Evolutionary conservation across 2,329 filamentous ascomycete species (phyloP).

Genomic region (Ceratocystis huliohia): DNA sequence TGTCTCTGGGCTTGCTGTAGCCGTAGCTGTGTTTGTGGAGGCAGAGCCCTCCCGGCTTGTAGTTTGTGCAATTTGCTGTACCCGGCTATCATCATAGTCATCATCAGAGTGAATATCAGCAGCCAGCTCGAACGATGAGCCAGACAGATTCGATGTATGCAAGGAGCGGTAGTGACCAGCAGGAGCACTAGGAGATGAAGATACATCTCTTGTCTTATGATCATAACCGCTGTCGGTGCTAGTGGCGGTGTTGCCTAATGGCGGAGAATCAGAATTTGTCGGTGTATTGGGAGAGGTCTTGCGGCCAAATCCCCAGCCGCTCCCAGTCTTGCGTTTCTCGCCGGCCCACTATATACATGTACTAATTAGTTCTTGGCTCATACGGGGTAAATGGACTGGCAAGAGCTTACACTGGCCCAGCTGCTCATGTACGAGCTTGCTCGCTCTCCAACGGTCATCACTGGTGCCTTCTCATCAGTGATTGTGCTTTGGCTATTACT

Average conservation of each 20-base stretch:
- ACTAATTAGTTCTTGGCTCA: background rate
- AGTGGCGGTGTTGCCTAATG: constrained; percentile 24
- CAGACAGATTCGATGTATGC: constrained; percentile 16
- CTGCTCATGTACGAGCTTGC: constrained; percentile 54
- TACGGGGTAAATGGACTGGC: background rate
- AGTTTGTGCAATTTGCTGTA: background rate
- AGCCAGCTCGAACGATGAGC: constrained; percentile 18
- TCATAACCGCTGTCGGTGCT: constrained; percentile 17
- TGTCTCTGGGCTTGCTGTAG: background rate
- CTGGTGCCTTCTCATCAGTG: background rate
- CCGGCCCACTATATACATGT: constrained; percentile 42
- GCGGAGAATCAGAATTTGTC: constrained; percentile 27
- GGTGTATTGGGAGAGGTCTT: constrained; percentile 27
- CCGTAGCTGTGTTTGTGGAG: background rate
- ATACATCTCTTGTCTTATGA: background rate
- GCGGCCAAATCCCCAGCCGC: constrained; percentile 34
- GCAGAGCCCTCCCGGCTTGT: background rate
- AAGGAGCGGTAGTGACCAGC: constrained; percentile 15
- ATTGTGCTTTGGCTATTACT: constrained; percentile 17
- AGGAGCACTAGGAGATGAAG: constrained; percentile 14
- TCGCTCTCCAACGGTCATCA: constrained; percentile 27
- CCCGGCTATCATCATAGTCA: background rate
- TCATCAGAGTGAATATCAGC: constrained; percentile 19
- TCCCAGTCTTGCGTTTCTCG: constrained; percentile 55
- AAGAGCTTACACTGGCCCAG: constrained; percentile 40